These are phyloP conservation scores for Suillus lakei DNA, from an alignment of 768 basidiomycete genomes.

Conservation along the genomic window DNA sequence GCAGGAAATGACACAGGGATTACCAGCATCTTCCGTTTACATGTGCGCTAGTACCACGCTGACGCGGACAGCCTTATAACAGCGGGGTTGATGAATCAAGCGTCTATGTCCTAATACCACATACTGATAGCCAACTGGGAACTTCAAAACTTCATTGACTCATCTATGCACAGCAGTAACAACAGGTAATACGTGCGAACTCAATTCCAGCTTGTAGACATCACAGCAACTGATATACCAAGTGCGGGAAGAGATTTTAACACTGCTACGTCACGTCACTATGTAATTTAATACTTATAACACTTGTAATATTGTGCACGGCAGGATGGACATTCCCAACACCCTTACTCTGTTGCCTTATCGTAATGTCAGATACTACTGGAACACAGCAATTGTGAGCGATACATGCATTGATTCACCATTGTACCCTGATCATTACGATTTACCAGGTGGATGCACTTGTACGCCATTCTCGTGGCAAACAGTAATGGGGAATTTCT, in stretches of 20 bases:
- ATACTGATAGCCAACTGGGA: not conserved
- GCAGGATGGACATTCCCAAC: not conserved
- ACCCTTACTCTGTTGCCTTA: not conserved
- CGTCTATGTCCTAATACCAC: not conserved
- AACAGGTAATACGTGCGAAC: too few relatives aligned
- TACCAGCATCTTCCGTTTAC: not conserved
- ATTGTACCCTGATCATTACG: not conserved
- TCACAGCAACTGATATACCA: not conserved
- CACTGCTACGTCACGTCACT: not conserved
- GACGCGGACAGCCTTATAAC: too few relatives aligned
- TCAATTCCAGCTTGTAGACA: not conserved
- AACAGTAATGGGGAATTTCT: conserved; percentile 2
- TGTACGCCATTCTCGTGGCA: conserved; percentile 5
- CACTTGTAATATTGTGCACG: not conserved
- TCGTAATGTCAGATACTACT: not conserved
- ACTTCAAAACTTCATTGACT: not conserved
- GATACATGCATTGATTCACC: not conserved
- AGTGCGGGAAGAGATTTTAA: not conserved
- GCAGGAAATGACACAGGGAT: not conserved
- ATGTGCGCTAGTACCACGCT: too few relatives aligned
- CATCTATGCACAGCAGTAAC: not conserved
- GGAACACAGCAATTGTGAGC: not conserved
- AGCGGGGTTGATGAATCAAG: too few relatives aligned
- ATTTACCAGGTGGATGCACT: conserved; percentile 9
- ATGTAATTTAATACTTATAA: not conserved